Evolutionary conservation across 441 rosid species (phyloP).

Genomic region (Syzygium syzygioides): DNA sequence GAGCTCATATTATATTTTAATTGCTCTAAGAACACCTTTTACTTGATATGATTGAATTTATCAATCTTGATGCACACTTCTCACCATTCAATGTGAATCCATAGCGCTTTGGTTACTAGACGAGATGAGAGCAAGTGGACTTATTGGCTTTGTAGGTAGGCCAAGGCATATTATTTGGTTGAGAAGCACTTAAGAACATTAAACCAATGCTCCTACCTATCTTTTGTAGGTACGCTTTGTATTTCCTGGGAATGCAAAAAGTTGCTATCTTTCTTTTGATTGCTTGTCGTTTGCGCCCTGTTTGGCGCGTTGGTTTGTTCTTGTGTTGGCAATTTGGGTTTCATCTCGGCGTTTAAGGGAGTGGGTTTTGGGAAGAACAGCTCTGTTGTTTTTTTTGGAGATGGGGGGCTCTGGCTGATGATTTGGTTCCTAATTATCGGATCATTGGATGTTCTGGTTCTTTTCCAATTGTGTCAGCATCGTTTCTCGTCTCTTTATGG

Average conservation of each 20-base stretch:
- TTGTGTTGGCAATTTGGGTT: neutral
- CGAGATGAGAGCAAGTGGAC: neutral
- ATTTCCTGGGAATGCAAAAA: neutral
- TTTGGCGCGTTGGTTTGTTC: neutral
- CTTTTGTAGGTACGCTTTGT: neutral
- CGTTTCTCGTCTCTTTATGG: neutral
- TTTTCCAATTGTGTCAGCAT: neutral
- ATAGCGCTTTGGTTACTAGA: neutral
- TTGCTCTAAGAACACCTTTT: neutral
- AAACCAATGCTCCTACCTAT: neutral
- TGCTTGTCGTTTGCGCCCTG: neutral
- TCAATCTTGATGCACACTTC: neutral
- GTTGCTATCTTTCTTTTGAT: neutral
- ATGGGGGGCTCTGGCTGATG: neutral
- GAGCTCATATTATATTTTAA: neutral
- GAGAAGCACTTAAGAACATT: neutral
- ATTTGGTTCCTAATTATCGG: neutral
- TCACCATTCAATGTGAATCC: neutral
- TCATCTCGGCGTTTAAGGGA: neutral
- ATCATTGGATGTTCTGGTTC: neutral
- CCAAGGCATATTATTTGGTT: neutral
- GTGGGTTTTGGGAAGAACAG: neutral
- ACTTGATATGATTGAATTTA: neutral
- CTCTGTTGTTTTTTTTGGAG: neutral
- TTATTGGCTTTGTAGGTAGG: neutral